Evolutionary conservation across 2,329 filamentous ascomycete genomes (phyloP).

Genomic region (Phialemoniopsis sp.): DNA sequence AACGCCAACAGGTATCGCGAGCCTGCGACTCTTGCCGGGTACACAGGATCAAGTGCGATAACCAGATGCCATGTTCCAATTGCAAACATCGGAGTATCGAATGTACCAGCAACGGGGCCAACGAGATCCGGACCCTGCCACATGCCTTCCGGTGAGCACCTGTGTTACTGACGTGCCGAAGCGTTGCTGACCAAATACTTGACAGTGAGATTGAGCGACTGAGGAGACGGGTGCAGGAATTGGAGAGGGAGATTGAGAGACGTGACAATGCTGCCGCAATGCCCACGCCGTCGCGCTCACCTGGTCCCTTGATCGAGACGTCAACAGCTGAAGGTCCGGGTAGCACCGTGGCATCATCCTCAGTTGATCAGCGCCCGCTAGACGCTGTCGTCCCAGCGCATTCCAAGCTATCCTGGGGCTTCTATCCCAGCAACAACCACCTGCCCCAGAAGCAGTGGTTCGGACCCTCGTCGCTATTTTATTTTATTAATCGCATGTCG

Average conservation of each 20-base stretch:
- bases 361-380: too few species aligned
- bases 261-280: too few species aligned
- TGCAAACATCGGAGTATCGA: background rate
- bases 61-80: slow-evolving; percentile 4
- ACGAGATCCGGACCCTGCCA: too few species aligned
- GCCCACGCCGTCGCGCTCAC: too few species aligned
- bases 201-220: slow-evolving; percentile 4
- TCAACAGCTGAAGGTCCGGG: too few species aligned
- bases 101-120: too few species aligned
- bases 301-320: too few species aligned
- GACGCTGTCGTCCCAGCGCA: too few species aligned
- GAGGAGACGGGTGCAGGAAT: slow-evolving; percentile 1
- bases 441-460: slow-evolving; percentile 32
- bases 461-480: slow-evolving; percentile 37
- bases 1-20: slow-evolving; percentile 17
- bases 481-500: slow-evolving; percentile 37
- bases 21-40: slow-evolving; percentile 1
- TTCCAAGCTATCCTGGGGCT: slow-evolving; percentile 13
- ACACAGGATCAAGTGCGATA: slow-evolving; percentile 3
- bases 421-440: slow-evolving; percentile 29
- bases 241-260: slow-evolving; percentile 2
- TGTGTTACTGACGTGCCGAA: too few species aligned
- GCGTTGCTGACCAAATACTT: slow-evolving; percentile 1
- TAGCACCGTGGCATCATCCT: too few species aligned
- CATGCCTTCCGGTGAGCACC: too few species aligned